Base-by-base conservation (phyloP, 768 basidiomycete species). In the Trametes cubensis region DNA sequence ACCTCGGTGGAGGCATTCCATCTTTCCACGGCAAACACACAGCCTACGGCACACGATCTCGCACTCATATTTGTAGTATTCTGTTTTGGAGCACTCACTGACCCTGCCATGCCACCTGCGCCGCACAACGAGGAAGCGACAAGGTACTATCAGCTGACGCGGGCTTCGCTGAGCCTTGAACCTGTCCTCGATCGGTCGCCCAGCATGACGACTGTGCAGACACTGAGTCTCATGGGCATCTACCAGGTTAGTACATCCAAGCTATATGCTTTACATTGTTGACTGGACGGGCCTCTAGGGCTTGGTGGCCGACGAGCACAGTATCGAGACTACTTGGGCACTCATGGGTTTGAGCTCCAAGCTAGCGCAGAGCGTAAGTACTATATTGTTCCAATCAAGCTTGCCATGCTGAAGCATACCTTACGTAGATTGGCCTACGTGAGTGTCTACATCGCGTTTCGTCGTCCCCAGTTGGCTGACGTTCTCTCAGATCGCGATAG, bases 111-210 rank as follows among this genome's bases (percentile, higher is more conserved):
- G 11, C 68, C 71, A 17, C 67, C 73, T 77, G 68, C 88, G 80
- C 68, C 77, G n/a, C 56, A 73, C 55, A 72, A 71, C 34, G 52
- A 56, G 23, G 77, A 79, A 45, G 79, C 81, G 13, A 76, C 80
- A 63, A 69, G 74, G 61, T 79, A 80, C 55, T 82, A 78, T 57
- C 74, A 84, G 47, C 76, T 91, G 28, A 81, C 86, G 6, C 83
- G 88, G 58, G 87, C 85, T 1, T 82, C 88, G 21, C 68, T 92
- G 68, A 84, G 81, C 39, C 71, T 90, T 25, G 85, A 89, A 66
- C 87, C 87, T 1, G 82, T 90, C 2, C 67, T 89, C 57, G 89
- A 90, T 55, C 77, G 87, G 6, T 85, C 89, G 0, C 88, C 89
- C 0, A 83, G 83, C n/a, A 84, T 90, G 6, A 58, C 58, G 4